Base-by-base conservation (phyloP, 768 basidiomycete genomes). In the Lepiota subincarnata region DNA sequence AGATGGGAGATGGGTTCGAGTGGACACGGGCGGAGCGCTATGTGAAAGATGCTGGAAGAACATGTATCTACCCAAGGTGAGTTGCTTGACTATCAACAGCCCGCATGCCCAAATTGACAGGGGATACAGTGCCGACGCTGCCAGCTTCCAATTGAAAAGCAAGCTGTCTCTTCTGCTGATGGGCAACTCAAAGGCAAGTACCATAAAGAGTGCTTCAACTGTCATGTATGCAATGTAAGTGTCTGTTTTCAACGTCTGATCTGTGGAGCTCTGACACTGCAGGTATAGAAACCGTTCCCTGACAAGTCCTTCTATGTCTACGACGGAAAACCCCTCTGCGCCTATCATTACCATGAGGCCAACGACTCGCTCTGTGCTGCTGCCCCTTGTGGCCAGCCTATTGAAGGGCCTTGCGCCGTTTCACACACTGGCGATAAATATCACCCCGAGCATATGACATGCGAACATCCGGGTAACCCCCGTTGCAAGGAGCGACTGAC, bases 121-220 rank as follows among this genome's bases (percentile, higher is more conserved):
- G 11, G 31, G 38, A 41, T 46, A 46, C 59, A 92, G 89, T 97
- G 94, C 64, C 89, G 93, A 31, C 79, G 93, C 41, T 98, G 94
- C 67, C 82, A 81, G 62, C 64, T 85, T 18, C 86, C 91, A 0
- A 97, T 98, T 41, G 94, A 97, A 72, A 92, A 84, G 55, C 86
- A 87, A 59, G 94, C 93, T 18, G 89, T 98, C 18, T 93, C 89
- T 18, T 90, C 88, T 4, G 82, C 87, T 11, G 94, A 98, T 63
- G 94, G 94, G 1, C 94, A 96, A 68, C 76, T 98, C 43, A 95
- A 95, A 68, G 94, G 94, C 55, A 98, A 98, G 67, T 96, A 95
- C 68, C 94, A 96, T 64, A 81, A 83, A 55, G 83, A 85, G 36
- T 98, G 94, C 70, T 98, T 98, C 66, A 91, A 86, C 60, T 98